Conservation (phyloP, 306 rosid genomes). For the Astragalus glycyphyllos region DNA sequence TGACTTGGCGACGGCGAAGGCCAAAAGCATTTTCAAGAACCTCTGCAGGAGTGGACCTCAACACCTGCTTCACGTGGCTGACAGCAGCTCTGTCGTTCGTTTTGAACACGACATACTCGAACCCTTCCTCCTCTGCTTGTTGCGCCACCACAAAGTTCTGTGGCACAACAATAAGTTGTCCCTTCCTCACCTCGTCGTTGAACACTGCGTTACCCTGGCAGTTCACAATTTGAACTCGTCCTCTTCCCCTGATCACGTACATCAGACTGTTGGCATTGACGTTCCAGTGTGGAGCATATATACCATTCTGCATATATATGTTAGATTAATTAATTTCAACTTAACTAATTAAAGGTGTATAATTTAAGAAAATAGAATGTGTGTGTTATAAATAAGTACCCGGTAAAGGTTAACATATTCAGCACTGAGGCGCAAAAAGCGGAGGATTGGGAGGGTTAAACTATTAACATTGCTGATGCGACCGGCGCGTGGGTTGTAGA, state of each 20-base stretch:
- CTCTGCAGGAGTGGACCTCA: constrained; percentile 52
- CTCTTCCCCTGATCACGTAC: constrained; percentile 61
- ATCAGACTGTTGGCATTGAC: constrained; percentile 53
- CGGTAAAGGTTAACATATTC: constrained; percentile 48
- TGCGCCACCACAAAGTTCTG: constrained; percentile 61
- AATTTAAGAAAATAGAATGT: too few relatives aligned
- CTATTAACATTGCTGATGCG: constrained; percentile 49
- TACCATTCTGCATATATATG: constrained; percentile 50
- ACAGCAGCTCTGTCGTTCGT: constrained; percentile 57
- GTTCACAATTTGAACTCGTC: constrained; percentile 59
- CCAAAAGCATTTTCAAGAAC: constrained; percentile 59
- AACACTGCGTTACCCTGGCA: constrained; percentile 51
- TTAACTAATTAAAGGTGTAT: too few relatives aligned
- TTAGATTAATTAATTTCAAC: too few relatives aligned
- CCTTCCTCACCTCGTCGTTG: constrained; percentile 49
- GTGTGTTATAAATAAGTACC: constrained; percentile 19
- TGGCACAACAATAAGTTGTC: constrained; percentile 64
- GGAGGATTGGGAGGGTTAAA: constrained; percentile 48
- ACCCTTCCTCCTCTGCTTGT: constrained; percentile 54
- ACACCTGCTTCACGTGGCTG: constrained; percentile 42
- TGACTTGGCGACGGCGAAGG: constrained; percentile 37
- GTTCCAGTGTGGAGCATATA: constrained; percentile 69
- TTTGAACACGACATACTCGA: constrained; percentile 67
- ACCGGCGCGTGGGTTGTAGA: constrained; percentile 52
- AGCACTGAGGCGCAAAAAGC: constrained; percentile 49